Percentiles rank a stretch among this genome's conserved stretches.
Evolutionary conservation across 768 basidiomycete genomes (phyloP).

Genomic region (Lactarius psammicola): DNA sequence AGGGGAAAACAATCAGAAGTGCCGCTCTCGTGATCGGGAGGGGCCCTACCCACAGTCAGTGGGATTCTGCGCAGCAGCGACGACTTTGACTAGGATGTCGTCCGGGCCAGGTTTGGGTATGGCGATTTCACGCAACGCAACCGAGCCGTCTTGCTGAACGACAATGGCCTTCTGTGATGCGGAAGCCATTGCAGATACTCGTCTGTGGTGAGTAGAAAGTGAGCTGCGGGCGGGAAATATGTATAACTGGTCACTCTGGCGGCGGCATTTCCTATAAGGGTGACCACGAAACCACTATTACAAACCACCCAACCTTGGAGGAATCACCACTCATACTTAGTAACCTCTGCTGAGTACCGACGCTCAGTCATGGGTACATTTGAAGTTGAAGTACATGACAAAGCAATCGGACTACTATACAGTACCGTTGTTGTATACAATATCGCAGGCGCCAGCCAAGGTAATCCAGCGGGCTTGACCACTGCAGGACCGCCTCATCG

Average conservation of each 20-base stretch:
- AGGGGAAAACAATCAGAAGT: background rate
- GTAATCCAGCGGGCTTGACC: background rate
- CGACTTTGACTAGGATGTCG: constrained; percentile 29
- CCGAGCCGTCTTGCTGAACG: constrained; percentile 12
- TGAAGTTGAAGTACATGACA: background rate
- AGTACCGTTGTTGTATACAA: background rate
- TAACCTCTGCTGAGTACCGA: background rate
- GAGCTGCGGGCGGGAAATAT: background rate
- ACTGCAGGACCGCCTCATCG: background rate
- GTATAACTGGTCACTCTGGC: background rate
- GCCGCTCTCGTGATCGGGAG: background rate
- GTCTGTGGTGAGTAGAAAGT: background rate
- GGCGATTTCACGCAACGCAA: constrained; percentile 13
- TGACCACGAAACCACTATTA: too few species aligned
- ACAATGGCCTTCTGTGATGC: constrained; percentile 11
- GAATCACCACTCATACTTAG: background rate
- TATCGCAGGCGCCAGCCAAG: background rate
- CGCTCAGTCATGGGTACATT: background rate
- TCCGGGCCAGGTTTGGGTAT: constrained; percentile 21
- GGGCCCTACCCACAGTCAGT: constrained; percentile 31
- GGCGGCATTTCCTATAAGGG: too few species aligned
- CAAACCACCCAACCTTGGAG: background rate
- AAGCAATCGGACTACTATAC: background rate
- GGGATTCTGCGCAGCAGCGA: constrained; percentile 37
- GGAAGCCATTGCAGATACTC: constrained; percentile 11